Base-by-base conservation (phyloP, 306 rosid species). In the Notholithocarpus densiflorus region DNA sequence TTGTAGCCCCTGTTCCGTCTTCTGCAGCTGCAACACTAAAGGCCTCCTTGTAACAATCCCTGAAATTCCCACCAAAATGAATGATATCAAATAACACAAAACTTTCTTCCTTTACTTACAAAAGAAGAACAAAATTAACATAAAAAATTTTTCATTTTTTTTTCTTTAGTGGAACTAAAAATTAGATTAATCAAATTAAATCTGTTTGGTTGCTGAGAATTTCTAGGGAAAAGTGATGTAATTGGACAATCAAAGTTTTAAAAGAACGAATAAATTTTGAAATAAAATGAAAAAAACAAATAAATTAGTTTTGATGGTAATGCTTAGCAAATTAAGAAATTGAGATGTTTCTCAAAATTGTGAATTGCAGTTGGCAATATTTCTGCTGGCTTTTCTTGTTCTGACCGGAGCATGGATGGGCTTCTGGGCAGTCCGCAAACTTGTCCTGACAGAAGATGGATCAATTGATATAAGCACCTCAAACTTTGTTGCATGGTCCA, bases 21-120 rank as follows among this genome's bases (percentile, higher is more conserved):
- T 86, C 68, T 92, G 88, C 75, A 94, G 89, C 85, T 92, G 98
- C 90, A 94, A 84, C 72, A 94, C 97, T 84, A 94, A 83, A 26
- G 97, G 98, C 82, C 98, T 94, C 78, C 98, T 90, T 12, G 98
- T 94, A 81, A 94, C 97, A 83, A 94, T 94, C 74, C 98, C 98
- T 92, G 84, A 79, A 87, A 78, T 32, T 20, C 79, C 82, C 77
- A 18, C 20, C 12, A 56, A 79, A 83, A 51, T 71, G 71, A 48
- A 29, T 69, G 68, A 52, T 18, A 34, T 64, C 57, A 84, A 73
- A 57, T 17, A 85, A 59, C 43, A 21, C 12, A 34, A 74, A 34
- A 37, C 37, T 11, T 10, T 48, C 56, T 6, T 6, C 14, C 56
- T 48, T 43, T 75, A 62, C 56, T 19, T 45, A 4, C 32, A 51